Evolutionary conservation across 1,139 yeast genomes (phyloP), one percentile per base, ranked within the genome.

Genomic region (Blastobotrys petasosporus): DNA sequence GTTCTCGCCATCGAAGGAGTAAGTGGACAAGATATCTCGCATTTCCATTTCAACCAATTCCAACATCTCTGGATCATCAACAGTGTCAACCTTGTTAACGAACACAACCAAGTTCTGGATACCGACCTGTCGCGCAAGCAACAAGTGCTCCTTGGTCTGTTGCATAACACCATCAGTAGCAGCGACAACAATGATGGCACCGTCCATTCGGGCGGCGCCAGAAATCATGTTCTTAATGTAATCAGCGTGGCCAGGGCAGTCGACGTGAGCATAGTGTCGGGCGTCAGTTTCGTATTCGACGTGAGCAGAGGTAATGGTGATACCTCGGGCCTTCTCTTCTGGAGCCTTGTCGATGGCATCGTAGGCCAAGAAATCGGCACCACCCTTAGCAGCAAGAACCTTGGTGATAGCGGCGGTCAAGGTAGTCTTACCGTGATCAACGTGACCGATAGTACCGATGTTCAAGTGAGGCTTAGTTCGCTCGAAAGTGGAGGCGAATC

Each of bases 151-250:
- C 76, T 97, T 85, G 60, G 98, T 94, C 77, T 92, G 98, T 66
- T 97, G 97, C 98, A 92, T 92, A 74, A 90, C 96, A 65, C 98
- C 98, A 66, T 92, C 98, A 51, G 95, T 77, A 55, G 98, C 98
- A 64, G 97, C 97, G 70, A 92, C 98, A 56, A 92, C 98, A 74
- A 92, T 90, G 63, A 92, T 90, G 59, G 97, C 98, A 77, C 97
- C 97, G 69, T 92, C 98, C 97, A 90, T 90, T 71, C 92, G 96
- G 61, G 97, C 96, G 62, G 97, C 97, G 82, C 97, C 97, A 58
- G 97, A 87, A 71, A 92, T 92, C 97, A 92, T 92, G 71, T 90
- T 90, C 77, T 92, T 92, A 71, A 92, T 92, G 72, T 90, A 92
- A 78, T 92, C 97, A 55, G 95, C 94, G 79, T 92, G 98, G 62